Evolutionary conservation across 345 rosid species (phyloP).

Genomic region (Arabis alpina): DNA sequence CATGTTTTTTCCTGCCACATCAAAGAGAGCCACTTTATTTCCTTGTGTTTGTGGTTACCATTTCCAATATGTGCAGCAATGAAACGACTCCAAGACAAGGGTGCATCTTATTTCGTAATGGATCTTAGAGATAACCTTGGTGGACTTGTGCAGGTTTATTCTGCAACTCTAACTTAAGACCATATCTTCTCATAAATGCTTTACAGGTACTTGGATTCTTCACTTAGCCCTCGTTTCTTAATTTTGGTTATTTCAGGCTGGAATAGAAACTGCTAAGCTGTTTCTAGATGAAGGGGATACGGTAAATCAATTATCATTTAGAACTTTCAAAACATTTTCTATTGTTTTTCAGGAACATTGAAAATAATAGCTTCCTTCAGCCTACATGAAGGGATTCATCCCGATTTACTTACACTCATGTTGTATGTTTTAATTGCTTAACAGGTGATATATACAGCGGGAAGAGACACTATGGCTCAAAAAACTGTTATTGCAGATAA

Average conservation of each 20-base stretch:
- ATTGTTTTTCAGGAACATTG: not conserved
- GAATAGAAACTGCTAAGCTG: slow-evolving; percentile 93
- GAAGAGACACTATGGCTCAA: slow-evolving; percentile 77
- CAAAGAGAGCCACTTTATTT: not conserved
- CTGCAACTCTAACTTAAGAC: slow-evolving; percentile 7
- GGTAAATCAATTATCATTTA: slow-evolving; percentile 47
- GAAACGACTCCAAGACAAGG: slow-evolving; percentile 89
- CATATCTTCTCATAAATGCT: slow-evolving; percentile 1
- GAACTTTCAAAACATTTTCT: not conserved
- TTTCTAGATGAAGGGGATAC: slow-evolving; percentile 86
- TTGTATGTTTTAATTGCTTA: slow-evolving; percentile 11
- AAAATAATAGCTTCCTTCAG: slow-evolving; percentile 5
- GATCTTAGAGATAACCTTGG: slow-evolving; percentile 99
- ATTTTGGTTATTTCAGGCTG: slow-evolving; percentile 68
- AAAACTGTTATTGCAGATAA: slow-evolving; percentile 64
- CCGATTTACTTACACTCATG: not conserved
- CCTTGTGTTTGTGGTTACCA: not conserved
- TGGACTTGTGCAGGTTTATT: slow-evolving; percentile 85
- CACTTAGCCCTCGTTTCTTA: slow-evolving; percentile 16
- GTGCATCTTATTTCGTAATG: slow-evolving; percentile 78
- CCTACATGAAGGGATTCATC: not conserved
- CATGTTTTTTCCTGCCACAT: slow-evolving; percentile 13
- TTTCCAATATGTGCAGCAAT: slow-evolving; percentile 57
- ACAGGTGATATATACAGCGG: slow-evolving; percentile 86
- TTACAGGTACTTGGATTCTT: not conserved